These are phyloP conservation scores for Porcisia deanei DNA, from an alignment of 208 protist genomes.

Conservation along the genomic window DNA sequence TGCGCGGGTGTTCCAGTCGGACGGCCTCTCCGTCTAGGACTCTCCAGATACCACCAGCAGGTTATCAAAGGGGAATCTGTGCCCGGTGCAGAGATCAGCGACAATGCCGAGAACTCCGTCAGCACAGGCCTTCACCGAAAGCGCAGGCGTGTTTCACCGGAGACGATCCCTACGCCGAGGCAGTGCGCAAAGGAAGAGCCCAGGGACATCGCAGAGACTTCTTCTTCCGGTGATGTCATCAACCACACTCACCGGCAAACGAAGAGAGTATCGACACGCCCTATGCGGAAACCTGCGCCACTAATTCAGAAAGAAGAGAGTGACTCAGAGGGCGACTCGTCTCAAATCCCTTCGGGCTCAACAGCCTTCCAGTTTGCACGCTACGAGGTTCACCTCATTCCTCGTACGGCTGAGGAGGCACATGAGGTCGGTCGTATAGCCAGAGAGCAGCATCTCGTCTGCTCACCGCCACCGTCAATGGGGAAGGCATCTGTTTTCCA, in stretches of 20 bases:
- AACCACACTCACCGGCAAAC: neutral
- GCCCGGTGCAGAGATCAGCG: neutral
- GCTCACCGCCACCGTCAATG: conserved; percentile 4
- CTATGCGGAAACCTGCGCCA: neutral
- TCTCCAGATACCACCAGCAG: neutral
- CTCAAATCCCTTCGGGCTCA: neutral
- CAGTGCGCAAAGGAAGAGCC: neutral
- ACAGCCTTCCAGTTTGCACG: conserved; percentile 1
- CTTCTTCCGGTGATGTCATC: neutral
- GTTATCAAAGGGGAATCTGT: neutral
- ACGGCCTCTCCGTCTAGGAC: conserved; percentile 11
- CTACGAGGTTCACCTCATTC: conserved; percentile 27
- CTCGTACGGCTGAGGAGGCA: conserved; percentile 20
- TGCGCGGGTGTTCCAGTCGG: neutral
- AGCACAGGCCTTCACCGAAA: neutral
- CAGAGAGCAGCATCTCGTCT: conserved; percentile 18
- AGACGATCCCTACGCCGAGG: neutral
- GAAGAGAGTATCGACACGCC: neutral
- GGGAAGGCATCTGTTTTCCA: conserved; percentile 9
- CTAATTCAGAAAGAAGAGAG: neutral
- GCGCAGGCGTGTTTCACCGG: conserved; percentile 1
- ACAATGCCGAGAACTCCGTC: neutral
- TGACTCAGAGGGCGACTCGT: neutral
- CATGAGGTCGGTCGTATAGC: conserved; percentile 22
- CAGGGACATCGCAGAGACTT: neutral